Percentiles rank a stretch among this genome's conserved stretches.
These are phyloP conservation scores for Anthoceros angustus DNA, from an alignment of 225 moss, liverwort and hornwort species.

Conservation along the genomic window DNA sequence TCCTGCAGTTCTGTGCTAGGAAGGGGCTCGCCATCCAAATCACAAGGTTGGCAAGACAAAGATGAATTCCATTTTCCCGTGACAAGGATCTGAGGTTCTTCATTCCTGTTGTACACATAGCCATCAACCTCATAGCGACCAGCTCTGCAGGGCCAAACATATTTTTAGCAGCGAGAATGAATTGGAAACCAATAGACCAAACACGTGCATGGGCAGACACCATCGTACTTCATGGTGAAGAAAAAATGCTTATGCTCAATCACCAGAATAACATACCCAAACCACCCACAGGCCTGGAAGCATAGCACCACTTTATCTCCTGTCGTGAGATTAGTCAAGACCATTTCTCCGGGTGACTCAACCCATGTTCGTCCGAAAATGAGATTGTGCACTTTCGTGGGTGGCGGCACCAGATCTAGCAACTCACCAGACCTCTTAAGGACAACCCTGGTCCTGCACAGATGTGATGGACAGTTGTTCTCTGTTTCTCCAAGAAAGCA, in stretches of 20 bases:
- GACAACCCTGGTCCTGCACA: slow-evolving; percentile 56
- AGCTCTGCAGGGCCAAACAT: slow-evolving; percentile 21
- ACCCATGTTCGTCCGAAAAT: slow-evolving; percentile 96
- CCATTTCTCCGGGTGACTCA: slow-evolving; percentile 89
- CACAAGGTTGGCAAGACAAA: slow-evolving; percentile 82
- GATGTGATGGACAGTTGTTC: background rate
- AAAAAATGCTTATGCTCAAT: background rate
- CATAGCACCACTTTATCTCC: slow-evolving; percentile 84
- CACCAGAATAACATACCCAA: slow-evolving; percentile 36
- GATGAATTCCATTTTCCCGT: slow-evolving; percentile 83
- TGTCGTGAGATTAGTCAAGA: slow-evolving; percentile 75
- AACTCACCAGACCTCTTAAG: slow-evolving; percentile 69
- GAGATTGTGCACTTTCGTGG: slow-evolving; percentile 68
- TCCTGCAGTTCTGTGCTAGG: slow-evolving; percentile 68
- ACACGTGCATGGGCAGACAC: background rate
- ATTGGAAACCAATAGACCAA: background rate
- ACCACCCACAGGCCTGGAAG: slow-evolving; percentile 99
- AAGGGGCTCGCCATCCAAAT: slow-evolving; percentile 75
- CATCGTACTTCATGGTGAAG: background rate
- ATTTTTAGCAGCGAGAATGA: background rate
- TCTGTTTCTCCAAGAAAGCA: background rate
- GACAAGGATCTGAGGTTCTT: slow-evolving; percentile 76
- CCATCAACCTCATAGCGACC: slow-evolving; percentile 92
- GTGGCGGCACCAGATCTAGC: slow-evolving; percentile 63
- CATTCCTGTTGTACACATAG: slow-evolving; percentile 74